Conservation (phyloP, 441 rosid genomes). For the Brassica balearica region DNA sequence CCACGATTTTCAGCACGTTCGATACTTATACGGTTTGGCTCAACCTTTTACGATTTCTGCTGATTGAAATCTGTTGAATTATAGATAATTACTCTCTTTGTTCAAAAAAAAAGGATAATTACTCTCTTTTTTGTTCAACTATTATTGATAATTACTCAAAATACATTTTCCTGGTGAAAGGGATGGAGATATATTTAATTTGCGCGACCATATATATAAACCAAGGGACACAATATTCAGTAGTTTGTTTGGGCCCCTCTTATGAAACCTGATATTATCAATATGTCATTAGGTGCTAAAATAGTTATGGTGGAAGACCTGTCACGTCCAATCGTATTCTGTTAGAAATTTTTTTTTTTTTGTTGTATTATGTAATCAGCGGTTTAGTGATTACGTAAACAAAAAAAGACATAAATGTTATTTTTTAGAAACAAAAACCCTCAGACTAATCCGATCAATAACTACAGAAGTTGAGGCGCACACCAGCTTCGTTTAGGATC, state of each 20-base stretch:
- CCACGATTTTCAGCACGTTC: background rate
- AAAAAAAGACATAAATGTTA: slow-evolving; percentile 2
- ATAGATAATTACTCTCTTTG: too few relatives aligned
- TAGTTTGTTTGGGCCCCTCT: slow-evolving; percentile 25
- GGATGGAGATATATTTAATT: background rate
- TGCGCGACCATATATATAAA: slow-evolving; percentile 18
- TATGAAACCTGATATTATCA: slow-evolving; percentile 4
- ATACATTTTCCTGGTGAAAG: background rate
- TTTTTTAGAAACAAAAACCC: background rate
- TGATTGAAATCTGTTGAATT: background rate
- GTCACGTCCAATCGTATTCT: slow-evolving; percentile 28
- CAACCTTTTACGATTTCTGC: background rate
- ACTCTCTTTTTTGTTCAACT: too few relatives aligned
- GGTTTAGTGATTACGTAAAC: background rate
- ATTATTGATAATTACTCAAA: background rate
- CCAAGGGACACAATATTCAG: slow-evolving; percentile 26
- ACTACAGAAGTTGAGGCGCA: background rate
- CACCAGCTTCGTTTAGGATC: background rate
- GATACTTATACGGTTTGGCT: background rate
- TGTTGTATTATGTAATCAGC: slow-evolving; percentile 6
- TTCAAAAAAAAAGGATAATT: too few relatives aligned
- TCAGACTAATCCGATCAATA: background rate
- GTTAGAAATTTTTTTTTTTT: background rate
- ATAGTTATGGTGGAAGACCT: slow-evolving; percentile 12
- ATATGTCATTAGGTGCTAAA: slow-evolving; percentile 38